Conservation (phyloP, 345 rosid genomes). For the Eucalyptus sideroxylon region DNA sequence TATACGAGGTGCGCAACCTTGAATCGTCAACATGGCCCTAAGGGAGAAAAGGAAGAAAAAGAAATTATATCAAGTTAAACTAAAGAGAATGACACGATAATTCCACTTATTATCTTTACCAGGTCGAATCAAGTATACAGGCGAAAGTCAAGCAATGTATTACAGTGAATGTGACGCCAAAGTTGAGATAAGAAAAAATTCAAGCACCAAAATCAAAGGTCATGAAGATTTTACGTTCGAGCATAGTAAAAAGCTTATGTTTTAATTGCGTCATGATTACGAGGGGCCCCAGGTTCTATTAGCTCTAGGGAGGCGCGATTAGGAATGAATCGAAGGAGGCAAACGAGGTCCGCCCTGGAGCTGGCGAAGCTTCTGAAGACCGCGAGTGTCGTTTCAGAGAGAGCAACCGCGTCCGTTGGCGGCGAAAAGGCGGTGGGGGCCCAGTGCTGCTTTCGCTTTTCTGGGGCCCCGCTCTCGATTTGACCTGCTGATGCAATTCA, state of each 20-base stretch:
- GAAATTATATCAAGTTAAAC: rapidly evolving
- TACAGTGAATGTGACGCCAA: rapidly evolving
- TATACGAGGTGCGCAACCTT: neutral
- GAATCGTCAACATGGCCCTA: rapidly evolving
- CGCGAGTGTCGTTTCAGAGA: neutral
- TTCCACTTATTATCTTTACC: neutral
- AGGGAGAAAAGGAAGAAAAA: neutral
- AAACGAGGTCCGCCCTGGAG: neutral
- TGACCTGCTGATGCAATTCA: no score
- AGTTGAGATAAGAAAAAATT: no score
- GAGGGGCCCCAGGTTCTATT: no score
- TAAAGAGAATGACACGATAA: neutral
- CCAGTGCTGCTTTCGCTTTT: neutral
- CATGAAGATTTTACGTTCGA: no score
- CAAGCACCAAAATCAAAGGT: no score
- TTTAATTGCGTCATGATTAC: neutral
- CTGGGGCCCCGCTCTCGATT: neutral
- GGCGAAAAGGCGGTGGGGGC: neutral
- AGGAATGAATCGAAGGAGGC: neutral
- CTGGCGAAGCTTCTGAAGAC: neutral
- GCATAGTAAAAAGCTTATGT: neutral
- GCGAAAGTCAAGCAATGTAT: rapidly evolving
- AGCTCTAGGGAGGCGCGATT: neutral
- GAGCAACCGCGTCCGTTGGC: neutral
- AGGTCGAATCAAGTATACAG: rapidly evolving